These are phyloP conservation scores for Ophiostoma pallidulum DNA, from an alignment of 2,329 filamentous ascomycete genomes.

Conservation along the genomic window DNA sequence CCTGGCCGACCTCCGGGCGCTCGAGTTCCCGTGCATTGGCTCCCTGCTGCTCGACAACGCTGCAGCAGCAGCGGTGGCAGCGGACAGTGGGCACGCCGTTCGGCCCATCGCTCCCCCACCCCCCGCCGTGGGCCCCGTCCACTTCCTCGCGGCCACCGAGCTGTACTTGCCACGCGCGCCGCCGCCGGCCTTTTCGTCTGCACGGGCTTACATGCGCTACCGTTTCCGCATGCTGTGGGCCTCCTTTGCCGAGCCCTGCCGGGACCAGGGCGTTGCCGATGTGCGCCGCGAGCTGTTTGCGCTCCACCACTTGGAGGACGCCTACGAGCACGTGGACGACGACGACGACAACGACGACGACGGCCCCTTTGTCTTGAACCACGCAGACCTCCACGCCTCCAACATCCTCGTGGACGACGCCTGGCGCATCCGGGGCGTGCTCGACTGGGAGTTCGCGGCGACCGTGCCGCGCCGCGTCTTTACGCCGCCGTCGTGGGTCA, in stretches of 20 bases:
- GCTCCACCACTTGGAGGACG: conserved; percentile 13
- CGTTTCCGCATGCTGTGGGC: conserved; percentile 7
- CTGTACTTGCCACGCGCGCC: not conserved
- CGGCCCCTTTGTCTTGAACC: conserved; percentile 18
- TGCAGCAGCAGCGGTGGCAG: not conserved
- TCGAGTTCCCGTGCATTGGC: conserved; percentile 19
- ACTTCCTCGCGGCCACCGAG: conserved; percentile 10
- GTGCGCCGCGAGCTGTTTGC: conserved; percentile 15
- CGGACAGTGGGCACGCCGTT: no score
- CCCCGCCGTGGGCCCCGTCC: conserved; percentile 12
- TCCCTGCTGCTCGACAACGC: conserved; percentile 19
- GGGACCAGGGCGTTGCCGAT: not conserved
- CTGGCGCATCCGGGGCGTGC: conserved; percentile 18
- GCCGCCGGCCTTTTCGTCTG: not conserved
- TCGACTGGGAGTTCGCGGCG: conserved; percentile 22
- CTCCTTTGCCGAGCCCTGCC: not conserved
- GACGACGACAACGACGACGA: not conserved
- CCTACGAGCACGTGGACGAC: not conserved
- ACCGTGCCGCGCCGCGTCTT: conserved; percentile 13
- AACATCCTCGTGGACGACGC: conserved; percentile 22
- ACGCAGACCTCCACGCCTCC: conserved; percentile 17
- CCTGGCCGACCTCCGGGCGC: conserved; percentile 17
- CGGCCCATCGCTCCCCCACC: no score
- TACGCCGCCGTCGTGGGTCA: conserved; percentile 15
- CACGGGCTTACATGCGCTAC: not conserved